These are phyloP conservation scores for Delitschia confertaspora DNA, from an alignment of 495 filamentous ascomycete genomes.

Conservation along the genomic window DNA sequence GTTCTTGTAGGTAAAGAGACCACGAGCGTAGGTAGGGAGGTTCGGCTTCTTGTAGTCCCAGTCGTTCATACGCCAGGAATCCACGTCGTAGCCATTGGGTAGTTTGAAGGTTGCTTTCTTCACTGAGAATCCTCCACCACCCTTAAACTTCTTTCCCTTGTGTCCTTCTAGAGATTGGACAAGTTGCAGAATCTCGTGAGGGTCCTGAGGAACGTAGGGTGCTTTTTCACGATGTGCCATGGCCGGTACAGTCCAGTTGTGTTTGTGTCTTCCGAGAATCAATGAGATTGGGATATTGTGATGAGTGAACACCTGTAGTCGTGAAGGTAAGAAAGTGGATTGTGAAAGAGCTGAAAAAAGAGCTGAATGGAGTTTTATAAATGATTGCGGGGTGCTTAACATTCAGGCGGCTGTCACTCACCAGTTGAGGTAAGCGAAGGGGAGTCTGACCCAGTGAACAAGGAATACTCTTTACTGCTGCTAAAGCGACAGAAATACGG, in stretches of 20 bases:
- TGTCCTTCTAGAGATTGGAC: slow-evolving; percentile 50
- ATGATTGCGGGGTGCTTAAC: neutral
- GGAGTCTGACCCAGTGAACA: too few relatives aligned
- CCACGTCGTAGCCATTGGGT: slow-evolving; percentile 51
- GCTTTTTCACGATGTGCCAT: slow-evolving; percentile 35
- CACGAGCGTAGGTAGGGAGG: slow-evolving; percentile 84
- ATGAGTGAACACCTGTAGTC: slow-evolving; percentile 7
- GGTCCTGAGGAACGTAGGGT: slow-evolving; percentile 57
- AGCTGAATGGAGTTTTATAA: neutral
- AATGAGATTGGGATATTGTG: slow-evolving; percentile 2
- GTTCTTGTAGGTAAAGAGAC: slow-evolving; percentile 73
- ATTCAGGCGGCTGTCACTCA: slow-evolving; percentile 25
- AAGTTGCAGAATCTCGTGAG: slow-evolving; percentile 51
- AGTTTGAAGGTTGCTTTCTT: slow-evolving; percentile 69
- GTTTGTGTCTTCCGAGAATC: neutral
- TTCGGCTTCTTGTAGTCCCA: slow-evolving; percentile 84
- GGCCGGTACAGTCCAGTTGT: slow-evolving; percentile 3
- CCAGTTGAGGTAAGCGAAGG: too few relatives aligned
- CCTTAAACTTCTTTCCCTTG: slow-evolving; percentile 37
- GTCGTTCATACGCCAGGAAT: slow-evolving; percentile 89
- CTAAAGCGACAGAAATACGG: too few relatives aligned
- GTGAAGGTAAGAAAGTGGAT: slow-evolving; percentile 6
- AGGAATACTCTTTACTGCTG: too few relatives aligned
- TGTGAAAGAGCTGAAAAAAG: slow-evolving; percentile 1
- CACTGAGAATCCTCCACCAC: slow-evolving; percentile 45